Conservation (phyloP, 1,139 yeast species). For the Protomyces pachydermus region DNA sequence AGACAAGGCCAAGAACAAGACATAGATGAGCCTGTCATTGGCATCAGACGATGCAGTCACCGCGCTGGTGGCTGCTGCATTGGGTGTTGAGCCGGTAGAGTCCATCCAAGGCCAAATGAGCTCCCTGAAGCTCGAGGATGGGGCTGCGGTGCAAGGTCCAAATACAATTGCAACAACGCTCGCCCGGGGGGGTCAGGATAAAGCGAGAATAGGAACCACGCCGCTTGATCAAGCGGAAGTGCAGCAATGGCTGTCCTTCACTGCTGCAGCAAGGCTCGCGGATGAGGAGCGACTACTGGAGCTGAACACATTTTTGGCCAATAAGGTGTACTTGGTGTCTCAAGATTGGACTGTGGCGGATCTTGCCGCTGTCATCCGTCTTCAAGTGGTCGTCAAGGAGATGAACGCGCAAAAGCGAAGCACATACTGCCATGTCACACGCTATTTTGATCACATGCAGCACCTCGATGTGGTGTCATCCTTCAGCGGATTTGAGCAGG, state of each 20-base stretch:
- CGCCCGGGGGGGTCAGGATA: neutral
- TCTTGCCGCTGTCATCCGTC: constrained; percentile 58
- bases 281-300: constrained; percentile 43
- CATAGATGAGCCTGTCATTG: neutral
- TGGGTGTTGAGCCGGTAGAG: neutral
- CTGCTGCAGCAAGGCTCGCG: constrained; percentile 50
- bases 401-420: constrained; percentile 57
- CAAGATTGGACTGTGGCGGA: constrained; percentile 57
- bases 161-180: constrained; percentile 28
- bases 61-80: neutral
- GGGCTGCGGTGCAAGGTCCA: constrained; percentile 28
- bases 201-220: constrained; percentile 22
- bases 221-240: constrained; percentile 58
- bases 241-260: constrained; percentile 74
- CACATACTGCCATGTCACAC: constrained; percentile 66
- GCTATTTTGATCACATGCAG: constrained; percentile 90
- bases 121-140: constrained; percentile 11
- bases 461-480: constrained; percentile 38
- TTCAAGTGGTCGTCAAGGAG: constrained; percentile 54
- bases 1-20: neutral
- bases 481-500: neutral
- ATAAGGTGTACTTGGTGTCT: constrained; percentile 10
- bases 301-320: constrained; percentile 16
- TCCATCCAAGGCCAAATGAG: constrained; percentile 10
- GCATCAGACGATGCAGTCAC: neutral